Base-by-base conservation (phyloP, 139 green algal species). In the Volvox reticuliferus region DNA sequence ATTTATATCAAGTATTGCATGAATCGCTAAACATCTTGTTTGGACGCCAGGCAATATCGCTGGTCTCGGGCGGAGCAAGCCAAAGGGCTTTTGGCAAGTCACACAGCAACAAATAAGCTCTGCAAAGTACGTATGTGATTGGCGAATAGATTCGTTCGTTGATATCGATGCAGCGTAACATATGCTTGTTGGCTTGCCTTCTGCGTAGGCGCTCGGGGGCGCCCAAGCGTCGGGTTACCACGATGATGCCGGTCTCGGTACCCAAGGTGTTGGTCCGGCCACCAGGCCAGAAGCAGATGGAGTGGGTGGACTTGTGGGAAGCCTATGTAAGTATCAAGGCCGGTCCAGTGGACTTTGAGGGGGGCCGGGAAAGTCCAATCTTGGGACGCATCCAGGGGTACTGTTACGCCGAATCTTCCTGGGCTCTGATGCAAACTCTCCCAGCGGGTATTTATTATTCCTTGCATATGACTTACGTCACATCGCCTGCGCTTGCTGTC, bases 281-380 rank as follows among this genome's bases (percentile, higher is more conserved):
- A 35, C 87, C 89, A 19, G 94, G 94, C 19, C 91, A 96, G 81
- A 82, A 92, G 30, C 92, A 95, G 90, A 92, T 85, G n/a, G 92
- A 96, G 85, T 96, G 94, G 94, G 93, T 96, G n/a, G 94, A 96
- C 90, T 82, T 96, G 0, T 96, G 94, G 94, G 94, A 96, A 86
- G 83, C 93, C 28, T 96, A 96, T 77, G 94, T 96, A 37, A 94
- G 94, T 96, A 2, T 44, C 44, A 55, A 55, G 44, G 44, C 44
- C 44, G 44, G 44, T 55, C n/a, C 44, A 55, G 44, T 55, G 44
- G 44, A 55, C 44, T 9, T 55, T 5, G 9, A 14, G 44, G 9
- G 44, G 44, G 44, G 44, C 44, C 44, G 44, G 44, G 44, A 55
- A 14, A 55, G 44, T 55, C 44, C 44, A 9, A 55, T 5, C 44